Conservation (phyloP, 2,329 filamentous ascomycete genomes). For the Ophiocordyceps sinensis region DNA sequence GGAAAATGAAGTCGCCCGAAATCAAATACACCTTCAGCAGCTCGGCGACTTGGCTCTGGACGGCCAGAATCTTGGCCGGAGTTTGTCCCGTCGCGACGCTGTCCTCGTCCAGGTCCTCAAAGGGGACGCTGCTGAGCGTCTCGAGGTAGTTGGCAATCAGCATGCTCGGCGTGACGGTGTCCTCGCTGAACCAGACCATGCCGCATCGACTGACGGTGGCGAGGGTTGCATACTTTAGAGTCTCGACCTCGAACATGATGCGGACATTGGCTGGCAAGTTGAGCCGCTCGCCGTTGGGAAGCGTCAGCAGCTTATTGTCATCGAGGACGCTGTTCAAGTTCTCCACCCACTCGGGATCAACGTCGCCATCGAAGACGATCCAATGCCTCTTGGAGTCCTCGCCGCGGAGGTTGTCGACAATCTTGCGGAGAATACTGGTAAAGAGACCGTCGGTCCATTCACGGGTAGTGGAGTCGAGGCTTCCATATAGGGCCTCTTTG, state of each 20-base stretch:
- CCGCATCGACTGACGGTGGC: conserved; percentile 98
- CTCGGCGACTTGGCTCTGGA: conserved; percentile 68
- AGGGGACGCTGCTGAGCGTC: conserved; percentile 64
- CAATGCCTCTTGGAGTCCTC: conserved; percentile 95
- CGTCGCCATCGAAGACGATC: conserved; percentile 98
- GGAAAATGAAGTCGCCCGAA: conserved; percentile 66
- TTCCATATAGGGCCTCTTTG: conserved; percentile 94
- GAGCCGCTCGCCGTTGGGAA: conserved; percentile 95
- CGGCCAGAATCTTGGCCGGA: conserved; percentile 62
- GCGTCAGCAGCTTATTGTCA: conserved; percentile 93
- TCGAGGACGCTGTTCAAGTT: conserved; percentile 99
- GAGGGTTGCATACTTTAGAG: conserved; percentile 88
- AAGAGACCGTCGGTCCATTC: conserved; percentile 99
- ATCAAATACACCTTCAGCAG: conserved; percentile 63
- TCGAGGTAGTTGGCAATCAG: conserved; percentile 87
- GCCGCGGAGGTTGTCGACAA: conserved; percentile 94
- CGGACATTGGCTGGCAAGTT: conserved; percentile 89
- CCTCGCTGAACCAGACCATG: conserved; percentile 99
- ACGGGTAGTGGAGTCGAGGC: conserved; percentile 85
- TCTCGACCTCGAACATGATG: conserved; percentile 99
- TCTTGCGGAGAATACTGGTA: conserved; percentile 93
- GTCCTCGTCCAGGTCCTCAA: conserved; percentile 94
- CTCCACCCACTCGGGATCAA: conserved; percentile 98
- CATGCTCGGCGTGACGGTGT: conserved; percentile 86
- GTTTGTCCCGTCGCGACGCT: conserved; percentile 61